phyloP scores from a whole-genome alignment of 225 moss, liverwort and hornwort species.

The Marchantia paleacea region DNA sequence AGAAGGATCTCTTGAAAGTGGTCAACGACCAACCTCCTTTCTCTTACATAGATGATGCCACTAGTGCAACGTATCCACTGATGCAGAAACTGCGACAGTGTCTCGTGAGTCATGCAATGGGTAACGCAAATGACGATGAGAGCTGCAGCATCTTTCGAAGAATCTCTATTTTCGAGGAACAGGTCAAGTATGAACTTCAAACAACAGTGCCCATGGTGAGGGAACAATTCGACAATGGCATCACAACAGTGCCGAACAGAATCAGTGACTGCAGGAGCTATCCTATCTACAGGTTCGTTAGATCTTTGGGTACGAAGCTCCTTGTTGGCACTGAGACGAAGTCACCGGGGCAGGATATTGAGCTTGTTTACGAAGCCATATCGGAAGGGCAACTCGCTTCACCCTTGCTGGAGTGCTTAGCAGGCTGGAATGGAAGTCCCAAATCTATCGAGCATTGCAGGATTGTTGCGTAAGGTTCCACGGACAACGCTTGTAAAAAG shows the following conservation, averaged over 20 bases:
- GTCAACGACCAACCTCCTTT: constrained; percentile 22
- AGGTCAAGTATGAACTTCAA: not conserved
- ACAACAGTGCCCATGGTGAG: not conserved
- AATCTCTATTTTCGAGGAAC: constrained; percentile 3
- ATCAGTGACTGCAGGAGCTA: constrained; percentile 1
- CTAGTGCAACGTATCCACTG: constrained; percentile 15
- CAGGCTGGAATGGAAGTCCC: constrained; percentile 5
- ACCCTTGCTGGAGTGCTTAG: constrained; percentile 1
- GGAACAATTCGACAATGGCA: not conserved
- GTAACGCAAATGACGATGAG: not conserved
- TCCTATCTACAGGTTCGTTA: constrained; percentile 9
- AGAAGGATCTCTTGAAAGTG: constrained; percentile 25
- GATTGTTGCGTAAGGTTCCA: not conserved
- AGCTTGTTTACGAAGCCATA: constrained; percentile 10
- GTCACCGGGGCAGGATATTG: constrained; percentile 8
- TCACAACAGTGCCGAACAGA: not conserved
- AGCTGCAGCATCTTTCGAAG: not conserved
- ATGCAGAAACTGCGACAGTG: constrained; percentile 11
- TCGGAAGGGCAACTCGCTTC: not conserved
- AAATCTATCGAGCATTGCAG: not conserved
- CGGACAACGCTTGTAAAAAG: no score
- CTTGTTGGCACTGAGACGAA: constrained; percentile 41
- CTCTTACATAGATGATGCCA: constrained; percentile 23
- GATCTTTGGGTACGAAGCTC: constrained; percentile 20
- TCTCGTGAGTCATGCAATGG: not conserved